Evolutionary conservation across 1,284 basidiomycete genomes (phyloP).

Genomic region (Rhodotorula glutinis): DNA sequence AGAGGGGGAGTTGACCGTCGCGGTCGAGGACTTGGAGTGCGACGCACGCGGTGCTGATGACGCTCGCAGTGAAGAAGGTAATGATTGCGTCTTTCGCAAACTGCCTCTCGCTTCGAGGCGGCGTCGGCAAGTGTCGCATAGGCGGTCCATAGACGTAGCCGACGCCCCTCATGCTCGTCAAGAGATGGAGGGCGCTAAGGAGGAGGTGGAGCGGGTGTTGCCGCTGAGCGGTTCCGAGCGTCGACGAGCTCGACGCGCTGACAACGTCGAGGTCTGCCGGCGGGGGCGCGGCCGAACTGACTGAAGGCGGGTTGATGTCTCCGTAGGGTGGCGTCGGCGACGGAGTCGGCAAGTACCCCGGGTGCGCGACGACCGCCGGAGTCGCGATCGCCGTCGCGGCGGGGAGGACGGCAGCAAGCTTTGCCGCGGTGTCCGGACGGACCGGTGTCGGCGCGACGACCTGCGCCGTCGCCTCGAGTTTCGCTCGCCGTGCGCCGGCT

Average conservation of each 20-base stretch:
- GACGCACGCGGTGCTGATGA: slow-evolving; percentile 12
- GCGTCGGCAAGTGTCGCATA: background rate
- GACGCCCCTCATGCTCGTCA: slow-evolving; percentile 18
- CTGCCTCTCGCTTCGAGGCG: background rate
- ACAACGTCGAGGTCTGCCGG: background rate
- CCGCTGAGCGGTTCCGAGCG: slow-evolving; percentile 1
- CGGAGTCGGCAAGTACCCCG: slow-evolving; percentile 12
- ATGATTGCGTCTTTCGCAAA: slow-evolving; percentile 1
- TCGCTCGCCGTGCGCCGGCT: background rate
- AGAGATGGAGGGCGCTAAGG: slow-evolving; percentile 22
- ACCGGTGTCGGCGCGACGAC: slow-evolving; percentile 1
- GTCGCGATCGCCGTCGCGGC: background rate
- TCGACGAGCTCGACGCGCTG: background rate
- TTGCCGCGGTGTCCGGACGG: background rate
- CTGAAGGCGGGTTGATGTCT: slow-evolving; percentile 11
- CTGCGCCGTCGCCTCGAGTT: too few species aligned
- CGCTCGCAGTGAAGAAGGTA: slow-evolving; percentile 1
- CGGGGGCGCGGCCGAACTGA: background rate
- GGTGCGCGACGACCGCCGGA: background rate
- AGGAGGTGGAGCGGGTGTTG: slow-evolving; percentile 14
- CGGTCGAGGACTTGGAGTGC: slow-evolving; percentile 23
- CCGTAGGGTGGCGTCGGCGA: slow-evolving; percentile 25
- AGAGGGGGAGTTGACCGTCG: slow-evolving; percentile 9
- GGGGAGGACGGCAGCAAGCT: background rate
- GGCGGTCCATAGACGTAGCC: slow-evolving; percentile 29